phyloP scores from a whole-genome alignment of 495 filamentous ascomycete species.

The Penicillium atrosanguineum region DNA sequence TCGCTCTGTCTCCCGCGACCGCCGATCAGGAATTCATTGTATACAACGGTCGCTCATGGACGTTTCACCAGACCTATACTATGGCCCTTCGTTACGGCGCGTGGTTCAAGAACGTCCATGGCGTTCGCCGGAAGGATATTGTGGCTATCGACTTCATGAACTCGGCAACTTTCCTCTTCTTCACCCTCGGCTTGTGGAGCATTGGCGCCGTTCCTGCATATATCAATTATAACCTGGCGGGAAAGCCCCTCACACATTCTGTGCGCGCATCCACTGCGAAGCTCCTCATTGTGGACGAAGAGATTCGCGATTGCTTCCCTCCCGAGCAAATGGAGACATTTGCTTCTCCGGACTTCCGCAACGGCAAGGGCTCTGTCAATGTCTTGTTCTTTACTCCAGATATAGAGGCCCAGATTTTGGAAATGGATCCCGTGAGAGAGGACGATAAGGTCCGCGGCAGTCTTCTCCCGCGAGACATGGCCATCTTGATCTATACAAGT shows the following conservation, averaged over 20 bases:
- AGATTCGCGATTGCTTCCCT: constrained; percentile 54
- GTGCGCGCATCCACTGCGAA: constrained; percentile 67
- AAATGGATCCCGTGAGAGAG: constrained; percentile 57
- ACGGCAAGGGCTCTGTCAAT: constrained; percentile 51
- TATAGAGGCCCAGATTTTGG: constrained; percentile 58
- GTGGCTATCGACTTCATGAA: constrained; percentile 91
- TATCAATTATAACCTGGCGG: constrained; percentile 88
- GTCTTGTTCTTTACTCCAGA: constrained; percentile 63
- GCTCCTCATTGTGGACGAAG: constrained; percentile 72
- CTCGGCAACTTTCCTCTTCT: constrained; percentile 74
- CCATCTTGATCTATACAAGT: constrained; percentile 78
- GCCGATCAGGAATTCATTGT: constrained; percentile 64
- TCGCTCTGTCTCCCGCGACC: constrained; percentile 57
- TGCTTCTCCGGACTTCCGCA: constrained; percentile 39
- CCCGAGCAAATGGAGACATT: constrained; percentile 45
- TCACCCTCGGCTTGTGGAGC: constrained; percentile 84
- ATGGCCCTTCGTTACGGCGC: constrained; percentile 72
- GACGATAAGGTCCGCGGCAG: constrained; percentile 60
- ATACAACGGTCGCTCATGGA: constrained; percentile 73
- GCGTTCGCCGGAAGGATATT: constrained; percentile 71
- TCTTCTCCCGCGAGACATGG: constrained; percentile 55
- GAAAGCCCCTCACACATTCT: constrained; percentile 75
- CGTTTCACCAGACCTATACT: constrained; percentile 78
- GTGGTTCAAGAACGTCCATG: constrained; percentile 73
- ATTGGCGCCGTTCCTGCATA: constrained; percentile 89